Conservation (phyloP, 495 filamentous ascomycete species). For the Aspergillus steynii region DNA sequence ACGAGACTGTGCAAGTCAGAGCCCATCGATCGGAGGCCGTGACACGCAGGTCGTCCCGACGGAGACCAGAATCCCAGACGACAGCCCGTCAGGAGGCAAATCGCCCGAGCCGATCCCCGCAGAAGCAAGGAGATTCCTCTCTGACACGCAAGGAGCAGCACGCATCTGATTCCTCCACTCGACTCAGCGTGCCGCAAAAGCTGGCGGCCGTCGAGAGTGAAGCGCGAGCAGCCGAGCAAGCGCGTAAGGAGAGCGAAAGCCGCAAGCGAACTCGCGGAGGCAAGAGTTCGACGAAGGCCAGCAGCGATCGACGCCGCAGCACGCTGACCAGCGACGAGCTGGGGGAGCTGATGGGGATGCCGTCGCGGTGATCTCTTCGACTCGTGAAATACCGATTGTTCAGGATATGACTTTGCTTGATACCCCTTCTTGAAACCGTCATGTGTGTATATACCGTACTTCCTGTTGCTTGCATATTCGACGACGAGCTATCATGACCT, state of each 20-base stretch:
- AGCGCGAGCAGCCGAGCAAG: slow-evolving; percentile 40
- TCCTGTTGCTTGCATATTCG: slow-evolving; percentile 2
- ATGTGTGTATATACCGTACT: slow-evolving; percentile 13
- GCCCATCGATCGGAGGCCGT: slow-evolving; percentile 37
- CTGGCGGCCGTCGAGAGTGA: slow-evolving; percentile 49
- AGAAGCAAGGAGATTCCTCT: slow-evolving; percentile 3
- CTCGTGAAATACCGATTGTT: slow-evolving; percentile 13
- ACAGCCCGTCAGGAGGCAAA: slow-evolving; percentile 41
- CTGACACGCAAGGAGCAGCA: slow-evolving; percentile 17
- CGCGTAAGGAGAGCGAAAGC: slow-evolving; percentile 44
- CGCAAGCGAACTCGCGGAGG: slow-evolving; percentile 43
- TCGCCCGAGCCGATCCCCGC: slow-evolving; percentile 3
- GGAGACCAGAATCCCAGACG: slow-evolving; percentile 30
- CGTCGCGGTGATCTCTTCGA: slow-evolving; percentile 18
- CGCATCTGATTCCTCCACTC: slow-evolving; percentile 20
- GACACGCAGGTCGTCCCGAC: slow-evolving; percentile 34
- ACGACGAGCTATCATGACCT: slow-evolving; percentile 14
- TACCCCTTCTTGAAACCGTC: slow-evolving; percentile 15
- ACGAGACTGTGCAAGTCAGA: slow-evolving; percentile 43
- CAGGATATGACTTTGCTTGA: slow-evolving; percentile 14
- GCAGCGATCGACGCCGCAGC: slow-evolving; percentile 59
- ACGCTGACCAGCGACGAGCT: slow-evolving; percentile 73
- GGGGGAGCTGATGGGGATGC: slow-evolving; percentile 58
- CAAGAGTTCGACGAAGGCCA: slow-evolving; percentile 42
- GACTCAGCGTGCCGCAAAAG: slow-evolving; percentile 44